A percentile compares a stretch with the other conserved stretches of the same genome.
phyloP scores from a whole-genome alignment of 2,329 filamentous ascomycete genomes.

The Aspergillus pseudoterreus region DNA sequence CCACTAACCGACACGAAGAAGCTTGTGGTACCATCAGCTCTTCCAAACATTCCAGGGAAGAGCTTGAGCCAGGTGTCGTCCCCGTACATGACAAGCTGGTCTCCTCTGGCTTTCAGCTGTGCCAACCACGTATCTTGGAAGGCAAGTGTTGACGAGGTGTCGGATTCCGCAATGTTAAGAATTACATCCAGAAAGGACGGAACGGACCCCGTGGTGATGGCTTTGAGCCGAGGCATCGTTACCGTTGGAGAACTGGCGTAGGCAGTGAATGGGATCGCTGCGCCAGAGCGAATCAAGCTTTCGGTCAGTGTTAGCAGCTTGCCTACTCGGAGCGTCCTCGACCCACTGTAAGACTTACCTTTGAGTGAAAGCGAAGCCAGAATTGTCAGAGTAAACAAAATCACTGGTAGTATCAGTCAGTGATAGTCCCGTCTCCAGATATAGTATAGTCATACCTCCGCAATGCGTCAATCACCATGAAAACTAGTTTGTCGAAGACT shows the following conservation, averaged over 20 bases:
- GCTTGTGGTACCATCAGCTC: conserved; percentile 88
- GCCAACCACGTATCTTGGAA: conserved; percentile 94
- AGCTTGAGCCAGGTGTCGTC: conserved; percentile 98
- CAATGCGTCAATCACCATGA: conserved; percentile 97
- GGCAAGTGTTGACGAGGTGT: conserved; percentile 82
- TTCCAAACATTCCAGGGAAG: conserved; percentile 83
- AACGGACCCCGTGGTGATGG: conserved; percentile 96
- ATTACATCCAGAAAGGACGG: conserved; percentile 97
- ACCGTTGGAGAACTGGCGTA: conserved; percentile 96
- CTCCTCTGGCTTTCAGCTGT: conserved; percentile 75
- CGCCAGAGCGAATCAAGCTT: conserved; percentile 78
- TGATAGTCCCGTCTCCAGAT: neutral
- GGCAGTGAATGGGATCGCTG: conserved; percentile 88
- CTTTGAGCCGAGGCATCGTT: conserved; percentile 96
- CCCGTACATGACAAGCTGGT: conserved; percentile 88
- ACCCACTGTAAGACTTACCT: conserved; percentile 50
- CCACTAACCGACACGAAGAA: conserved; percentile 90
- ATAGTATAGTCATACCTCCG: conserved; percentile 59
- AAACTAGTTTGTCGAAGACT: conserved; percentile 83
- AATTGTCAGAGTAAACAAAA: conserved; percentile 79
- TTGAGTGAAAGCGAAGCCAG: conserved; percentile 85
- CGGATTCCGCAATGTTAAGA: conserved; percentile 90
- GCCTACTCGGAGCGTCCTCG: neutral
- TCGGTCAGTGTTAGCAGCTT: conserved; percentile 5
- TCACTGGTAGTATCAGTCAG: conserved; percentile 57